Evolutionary conservation across 1,139 yeast genomes (phyloP), one percentile per base, ranked within the genome.

Genomic region (Geotrichum bryndzae): DNA sequence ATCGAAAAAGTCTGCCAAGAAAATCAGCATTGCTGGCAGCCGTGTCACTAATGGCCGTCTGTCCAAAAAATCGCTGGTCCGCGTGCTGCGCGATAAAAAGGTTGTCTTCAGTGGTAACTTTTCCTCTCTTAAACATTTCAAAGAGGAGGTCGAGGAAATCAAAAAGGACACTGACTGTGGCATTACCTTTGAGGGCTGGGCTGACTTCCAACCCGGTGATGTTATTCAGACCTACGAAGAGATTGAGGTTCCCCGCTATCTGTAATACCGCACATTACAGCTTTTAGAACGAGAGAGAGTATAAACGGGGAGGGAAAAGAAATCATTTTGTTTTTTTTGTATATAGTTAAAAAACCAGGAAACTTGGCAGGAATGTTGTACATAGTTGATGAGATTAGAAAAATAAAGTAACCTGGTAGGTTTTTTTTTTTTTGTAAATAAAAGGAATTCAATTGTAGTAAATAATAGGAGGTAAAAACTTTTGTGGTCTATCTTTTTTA

Each of bases 81-180:
- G 87, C 70, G 87, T 94, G 1, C 68, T 84, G 61, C 82, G 98
- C 68, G 74, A 66, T 50, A 68, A 75, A 6, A 76, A 82, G 56
- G 77, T 77, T 7, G 76, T 94, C 1, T 90, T 78, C 73, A 81
- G 81, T 59, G 99, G 99, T 2, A 78, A 79, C 13, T 75, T 94
- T 25, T 82, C 86, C 1, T 85, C 95, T 3, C 80, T 94, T 74
- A 91, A 90, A 74, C 91, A 88, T 66, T 86, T 85, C 62, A 91
- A 90, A 72, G 94, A 90, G 58, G 96, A 89, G 68, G 88, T 88
- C 3, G 69, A 77, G 1, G 95, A 88, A 68, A 89, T 89, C 8
- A 84, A 84, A 63, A 91, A 90, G 76, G 97, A 96, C 38, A 82
- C 83, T 52, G 99, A 94, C 68, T 94, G 98, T 78, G 99, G 99